Base-by-base conservation (phyloP, 2,329 filamentous ascomycete species). In the Ascochyta lentis region DNA sequence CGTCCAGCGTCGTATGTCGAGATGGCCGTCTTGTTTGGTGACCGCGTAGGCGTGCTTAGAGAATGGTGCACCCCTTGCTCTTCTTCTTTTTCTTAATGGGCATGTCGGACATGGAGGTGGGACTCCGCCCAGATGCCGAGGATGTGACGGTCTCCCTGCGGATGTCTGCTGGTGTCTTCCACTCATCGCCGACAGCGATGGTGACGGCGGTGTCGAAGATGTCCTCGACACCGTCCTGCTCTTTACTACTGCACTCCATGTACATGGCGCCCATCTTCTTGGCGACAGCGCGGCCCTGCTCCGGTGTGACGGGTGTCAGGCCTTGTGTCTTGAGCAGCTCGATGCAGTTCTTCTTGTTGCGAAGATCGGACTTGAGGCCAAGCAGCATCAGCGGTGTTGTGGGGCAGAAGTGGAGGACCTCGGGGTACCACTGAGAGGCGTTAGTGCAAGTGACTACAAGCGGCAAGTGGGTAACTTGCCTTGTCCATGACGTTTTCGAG, bases 401-500 rank as follows among this genome's bases (percentile, higher is more conserved):
- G 15, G 95, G 95, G 79, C 95, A 98, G 83, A 99, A 99, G 79
- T 99, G 95, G 52, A 98, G 87, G 69, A 99, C 95, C 82, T 99
- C 95, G 58, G 95, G 95, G 73, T 97, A 99, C 95, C 95, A 99
- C 95, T 98, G 68, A 43, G 15, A n/a, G 3, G 54, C 56, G 70
- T 79, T 69, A 74, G 69, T 44, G 23, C 13, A 50, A 46, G 42
- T 12, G 45, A 23, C 49, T 12, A 46, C 47, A 33, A 34, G 42
- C 4, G 16, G 34, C 13, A 38, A 44, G 10, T 29, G 48, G 26
- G 48, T 27, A 46, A 48, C 81, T 60, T 81, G 97, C 95, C 89
- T 99, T 99, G 81, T 99, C 95, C 81, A 98, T 89, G 56, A 99
- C 94, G 78, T 99, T 99, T 75, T 99, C 95, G 49, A 99, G 83